Conservation (phyloP, 495 filamentous ascomycete genomes). For the Tuber magnatum region DNA sequence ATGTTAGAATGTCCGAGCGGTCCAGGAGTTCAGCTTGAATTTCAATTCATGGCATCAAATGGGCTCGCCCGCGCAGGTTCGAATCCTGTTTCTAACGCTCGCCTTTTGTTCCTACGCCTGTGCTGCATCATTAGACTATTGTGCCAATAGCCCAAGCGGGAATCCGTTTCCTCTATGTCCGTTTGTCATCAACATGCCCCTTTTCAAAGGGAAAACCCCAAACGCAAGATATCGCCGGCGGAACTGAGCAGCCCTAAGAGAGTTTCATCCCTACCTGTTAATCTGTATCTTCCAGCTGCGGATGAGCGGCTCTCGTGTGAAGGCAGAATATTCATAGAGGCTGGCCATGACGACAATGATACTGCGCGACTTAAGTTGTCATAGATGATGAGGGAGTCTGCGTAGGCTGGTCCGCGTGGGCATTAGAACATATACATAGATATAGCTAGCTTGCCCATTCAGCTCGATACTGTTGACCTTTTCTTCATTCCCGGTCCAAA, state of each 20-base stretch:
- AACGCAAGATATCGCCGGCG: background rate
- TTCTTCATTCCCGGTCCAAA: background rate
- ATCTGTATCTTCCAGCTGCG: background rate
- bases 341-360: background rate
- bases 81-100: slow-evolving; percentile 23
- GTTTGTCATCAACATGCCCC: background rate
- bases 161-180: no score
- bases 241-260: background rate
- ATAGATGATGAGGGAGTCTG: background rate
- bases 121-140: background rate
- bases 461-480: background rate
- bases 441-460: background rate
- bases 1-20: slow-evolving; percentile 20
- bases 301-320: background rate
- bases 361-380: background rate
- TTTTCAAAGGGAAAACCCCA: background rate
- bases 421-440: background rate
- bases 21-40: slow-evolving; percentile 17
- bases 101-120: background rate
- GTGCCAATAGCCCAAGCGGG: background rate
- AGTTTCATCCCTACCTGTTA: background rate
- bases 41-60: slow-evolving; percentile 7
- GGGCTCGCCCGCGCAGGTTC: slow-evolving; percentile 24
- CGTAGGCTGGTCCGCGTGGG: background rate
- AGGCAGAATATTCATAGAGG: background rate